A percentile compares a stretch with the other conserved stretches of the same genome.
phyloP scores from a whole-genome alignment of 202 grass and related monocot genomes.

The Elaeis oleifera region DNA sequence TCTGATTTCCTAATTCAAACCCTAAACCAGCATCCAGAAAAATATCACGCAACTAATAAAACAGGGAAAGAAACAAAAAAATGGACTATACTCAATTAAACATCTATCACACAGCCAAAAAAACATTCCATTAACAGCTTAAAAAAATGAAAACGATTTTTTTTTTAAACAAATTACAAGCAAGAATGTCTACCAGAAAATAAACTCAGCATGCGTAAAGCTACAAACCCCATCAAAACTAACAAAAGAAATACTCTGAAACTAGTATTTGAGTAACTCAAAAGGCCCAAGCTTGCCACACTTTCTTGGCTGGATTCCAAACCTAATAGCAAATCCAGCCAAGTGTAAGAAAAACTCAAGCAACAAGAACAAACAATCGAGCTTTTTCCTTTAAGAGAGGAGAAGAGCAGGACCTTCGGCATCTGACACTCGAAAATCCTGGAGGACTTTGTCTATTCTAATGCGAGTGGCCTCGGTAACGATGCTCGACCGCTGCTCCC shows the following conservation, averaged over 20 bases:
- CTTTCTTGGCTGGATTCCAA: slow-evolving; percentile 10
- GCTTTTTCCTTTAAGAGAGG: not conserved
- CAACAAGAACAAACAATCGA: not conserved
- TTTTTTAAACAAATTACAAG: too few species aligned
- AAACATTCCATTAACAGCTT: too few species aligned
- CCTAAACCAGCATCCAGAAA: too few species aligned
- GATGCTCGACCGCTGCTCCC: not conserved
- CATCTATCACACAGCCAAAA: too few species aligned
- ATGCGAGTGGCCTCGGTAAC: slow-evolving; percentile 36
- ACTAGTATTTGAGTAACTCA: not conserved
- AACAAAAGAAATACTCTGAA: not conserved
- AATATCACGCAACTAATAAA: too few species aligned
- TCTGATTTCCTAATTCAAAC: too few species aligned
- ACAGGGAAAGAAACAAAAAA: too few species aligned
- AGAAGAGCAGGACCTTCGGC: slow-evolving; percentile 35
- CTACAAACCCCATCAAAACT: not conserved
- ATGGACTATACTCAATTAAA: too few species aligned
- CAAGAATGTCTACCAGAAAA: too few species aligned
- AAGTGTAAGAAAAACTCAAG: not conserved
- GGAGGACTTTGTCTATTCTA: slow-evolving; percentile 32
- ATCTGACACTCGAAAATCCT: slow-evolving; percentile 58
- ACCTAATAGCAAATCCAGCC: not conserved
- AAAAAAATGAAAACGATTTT: too few species aligned
- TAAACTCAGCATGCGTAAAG: not conserved
- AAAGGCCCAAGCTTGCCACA: not conserved